Conservation (phyloP, 2,329 filamentous ascomycete species). For the Coleophoma crateriformis region DNA sequence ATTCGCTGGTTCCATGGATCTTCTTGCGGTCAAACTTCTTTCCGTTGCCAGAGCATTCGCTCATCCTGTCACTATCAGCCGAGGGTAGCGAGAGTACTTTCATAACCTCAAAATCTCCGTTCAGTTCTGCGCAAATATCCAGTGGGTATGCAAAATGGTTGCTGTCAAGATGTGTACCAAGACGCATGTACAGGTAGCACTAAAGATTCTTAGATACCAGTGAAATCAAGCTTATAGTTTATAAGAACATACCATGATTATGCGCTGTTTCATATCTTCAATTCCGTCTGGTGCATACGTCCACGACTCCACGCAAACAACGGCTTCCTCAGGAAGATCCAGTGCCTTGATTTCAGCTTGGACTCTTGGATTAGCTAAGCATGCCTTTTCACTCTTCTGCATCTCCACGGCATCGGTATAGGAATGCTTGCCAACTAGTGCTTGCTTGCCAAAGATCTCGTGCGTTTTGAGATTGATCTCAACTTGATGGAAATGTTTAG, state of each 20-base stretch:
- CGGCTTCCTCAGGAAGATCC: neutral
- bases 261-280: neutral
- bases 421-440: neutral
- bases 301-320: neutral
- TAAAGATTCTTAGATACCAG: neutral
- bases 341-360: neutral
- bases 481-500: neutral
- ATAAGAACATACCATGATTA: neutral
- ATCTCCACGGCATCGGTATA: neutral
- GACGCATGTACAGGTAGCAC: neutral
- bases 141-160: neutral
- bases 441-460: neutral
- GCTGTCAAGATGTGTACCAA: neutral
- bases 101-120: neutral
- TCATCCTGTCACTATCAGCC: neutral
- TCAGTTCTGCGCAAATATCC: neutral
- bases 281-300: neutral
- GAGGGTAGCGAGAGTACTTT: neutral
- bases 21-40: neutral
- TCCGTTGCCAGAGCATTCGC: neutral
- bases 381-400: neutral
- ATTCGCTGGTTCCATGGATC: constrained; percentile 11
- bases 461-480: neutral
- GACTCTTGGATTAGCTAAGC: neutral
- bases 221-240: neutral